phyloP scores from a whole-genome alignment of 148 eudicot species.

The Fallopia convolvulus region DNA sequence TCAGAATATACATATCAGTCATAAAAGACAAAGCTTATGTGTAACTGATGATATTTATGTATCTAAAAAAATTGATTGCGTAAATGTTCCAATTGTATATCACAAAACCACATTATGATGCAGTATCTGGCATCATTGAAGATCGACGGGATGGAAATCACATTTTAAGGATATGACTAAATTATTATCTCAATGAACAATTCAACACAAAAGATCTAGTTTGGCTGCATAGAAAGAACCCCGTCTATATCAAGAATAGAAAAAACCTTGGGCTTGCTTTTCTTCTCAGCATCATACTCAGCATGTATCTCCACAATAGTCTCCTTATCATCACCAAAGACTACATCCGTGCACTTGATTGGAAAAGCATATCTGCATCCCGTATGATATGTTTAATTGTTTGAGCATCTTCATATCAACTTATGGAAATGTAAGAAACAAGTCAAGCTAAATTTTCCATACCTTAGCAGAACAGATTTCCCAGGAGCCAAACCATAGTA shows the following conservation, averaged over 20 bases:
- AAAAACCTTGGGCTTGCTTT: slow-evolving; percentile 77
- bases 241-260: not conserved
- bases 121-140: not conserved
- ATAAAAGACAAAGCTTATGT: not conserved
- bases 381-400: not conserved
- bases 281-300: slow-evolving; percentile 89
- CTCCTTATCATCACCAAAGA: slow-evolving; percentile 76
- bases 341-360: slow-evolving; percentile 81
- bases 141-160: not conserved
- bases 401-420: not conserved
- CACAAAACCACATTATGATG: not conserved
- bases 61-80: not conserved
- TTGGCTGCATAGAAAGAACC: not conserved
- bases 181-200: not conserved
- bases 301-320: slow-evolving; percentile 76
- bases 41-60: not conserved
- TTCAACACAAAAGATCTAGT: not conserved
- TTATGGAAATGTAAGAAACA: not conserved
- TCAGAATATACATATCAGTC: not conserved
- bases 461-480: slow-evolving; percentile 84
- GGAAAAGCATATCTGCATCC: slow-evolving; percentile 77
- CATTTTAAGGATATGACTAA: not conserved
- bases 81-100: not conserved
- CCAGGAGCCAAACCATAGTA: slow-evolving; percentile 97
- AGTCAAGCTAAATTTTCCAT: not conserved